Conservation (phyloP, 176 grass and related monocot species). For the Carex scoparia region DNA sequence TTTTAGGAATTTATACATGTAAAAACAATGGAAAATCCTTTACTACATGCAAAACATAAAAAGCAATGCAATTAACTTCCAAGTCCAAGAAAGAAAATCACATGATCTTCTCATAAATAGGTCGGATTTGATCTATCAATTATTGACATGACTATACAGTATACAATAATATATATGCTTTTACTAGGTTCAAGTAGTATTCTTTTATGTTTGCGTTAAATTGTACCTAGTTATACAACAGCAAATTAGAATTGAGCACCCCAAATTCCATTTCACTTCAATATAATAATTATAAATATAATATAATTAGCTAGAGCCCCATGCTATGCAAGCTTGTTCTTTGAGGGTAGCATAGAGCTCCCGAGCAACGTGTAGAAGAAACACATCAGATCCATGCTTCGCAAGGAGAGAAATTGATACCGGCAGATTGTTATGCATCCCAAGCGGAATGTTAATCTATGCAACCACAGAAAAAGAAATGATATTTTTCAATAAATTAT, state of each 20-base stretch:
- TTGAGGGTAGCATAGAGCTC: conserved; percentile 47
- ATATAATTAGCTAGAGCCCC: conserved; percentile 27
- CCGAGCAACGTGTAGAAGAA: conserved; percentile 54
- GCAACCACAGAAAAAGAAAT: neutral
- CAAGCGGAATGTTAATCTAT: conserved; percentile 73
- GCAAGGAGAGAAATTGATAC: conserved; percentile 77
- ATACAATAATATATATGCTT: neutral
- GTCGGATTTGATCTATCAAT: neutral
- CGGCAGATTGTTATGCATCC: conserved; percentile 43
- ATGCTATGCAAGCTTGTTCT: conserved; percentile 45
- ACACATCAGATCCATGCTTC: conserved; percentile 47
- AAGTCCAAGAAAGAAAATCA: neutral
- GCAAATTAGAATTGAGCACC: neutral
- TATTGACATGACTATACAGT: neutral
- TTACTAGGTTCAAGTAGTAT: neutral
- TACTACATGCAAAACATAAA: neutral
- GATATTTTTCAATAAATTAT: neutral
- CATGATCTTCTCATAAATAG: neutral
- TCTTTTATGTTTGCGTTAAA: neutral
- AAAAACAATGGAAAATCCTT: neutral
- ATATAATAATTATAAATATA: neutral
- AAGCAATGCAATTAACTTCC: neutral
- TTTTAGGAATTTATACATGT: neutral
- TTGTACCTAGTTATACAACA: neutral
- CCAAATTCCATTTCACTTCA: neutral